A percentile compares a stretch with the other conserved stretches of the same genome.
Conservation (phyloP, 2,329 filamentous ascomycete genomes). For the Colletotrichum tropicale region DNA sequence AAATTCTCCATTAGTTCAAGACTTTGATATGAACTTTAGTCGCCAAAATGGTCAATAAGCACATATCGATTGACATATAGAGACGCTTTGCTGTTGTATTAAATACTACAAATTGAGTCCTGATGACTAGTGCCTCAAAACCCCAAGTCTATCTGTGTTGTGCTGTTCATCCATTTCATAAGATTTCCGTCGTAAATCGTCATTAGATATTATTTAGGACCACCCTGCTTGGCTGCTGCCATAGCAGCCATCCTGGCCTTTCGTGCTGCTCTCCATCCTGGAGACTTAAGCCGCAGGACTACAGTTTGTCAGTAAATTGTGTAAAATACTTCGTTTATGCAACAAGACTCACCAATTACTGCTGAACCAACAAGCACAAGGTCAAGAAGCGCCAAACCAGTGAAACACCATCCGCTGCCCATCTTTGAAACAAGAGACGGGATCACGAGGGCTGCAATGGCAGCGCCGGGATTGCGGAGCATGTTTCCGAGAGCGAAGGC, state of each 20-base stretch:
- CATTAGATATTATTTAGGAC: neutral
- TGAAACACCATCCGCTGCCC: constrained; percentile 44
- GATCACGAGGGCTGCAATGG: constrained; percentile 40
- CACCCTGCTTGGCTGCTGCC: constrained; percentile 1
- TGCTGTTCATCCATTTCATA: neutral
- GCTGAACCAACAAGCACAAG: constrained; percentile 25
- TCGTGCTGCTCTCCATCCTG: constrained; percentile 11
- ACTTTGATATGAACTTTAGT: neutral
- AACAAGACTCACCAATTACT: constrained; percentile 21
- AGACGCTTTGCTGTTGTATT: neutral
- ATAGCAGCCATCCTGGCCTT: constrained; percentile 14
- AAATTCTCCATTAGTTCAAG: neutral
- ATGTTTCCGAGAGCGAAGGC: constrained; percentile 44
- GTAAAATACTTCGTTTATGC: too few relatives aligned
- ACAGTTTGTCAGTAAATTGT: neutral
- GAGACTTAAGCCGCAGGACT: constrained; percentile 12
- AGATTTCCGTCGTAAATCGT: neutral
- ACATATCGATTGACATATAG: neutral
- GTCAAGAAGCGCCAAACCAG: constrained; percentile 37
- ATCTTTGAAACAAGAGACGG: constrained; percentile 33
- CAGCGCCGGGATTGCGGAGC: constrained; percentile 42
- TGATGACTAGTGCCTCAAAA: neutral
- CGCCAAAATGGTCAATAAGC: neutral
- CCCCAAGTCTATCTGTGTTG: neutral
- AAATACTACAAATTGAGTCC: neutral